Evolutionary conservation across 192 early-diverging fungal genomes (phyloP).

Genomic region (Phycomyces nitens): DNA sequence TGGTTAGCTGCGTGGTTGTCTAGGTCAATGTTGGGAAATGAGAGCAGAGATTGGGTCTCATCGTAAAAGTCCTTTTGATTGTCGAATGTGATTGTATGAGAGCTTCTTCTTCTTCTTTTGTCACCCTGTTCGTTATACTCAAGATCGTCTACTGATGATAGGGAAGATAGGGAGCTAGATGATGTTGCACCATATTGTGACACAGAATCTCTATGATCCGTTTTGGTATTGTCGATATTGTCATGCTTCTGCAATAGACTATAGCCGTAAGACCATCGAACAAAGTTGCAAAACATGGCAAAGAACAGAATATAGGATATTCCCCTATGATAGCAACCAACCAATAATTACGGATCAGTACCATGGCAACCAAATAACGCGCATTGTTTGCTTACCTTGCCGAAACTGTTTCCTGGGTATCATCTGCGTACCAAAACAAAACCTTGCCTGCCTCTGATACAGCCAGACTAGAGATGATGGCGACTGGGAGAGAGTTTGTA

Average conservation of each 20-base stretch:
- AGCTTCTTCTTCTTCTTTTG: too few relatives aligned
- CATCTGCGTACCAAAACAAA: slow-evolving; percentile 39
- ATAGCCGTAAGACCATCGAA: slow-evolving; percentile 78
- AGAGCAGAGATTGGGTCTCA: too few relatives aligned
- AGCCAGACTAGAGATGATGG: slow-evolving; percentile 59
- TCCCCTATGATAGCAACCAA: slow-evolving; percentile 37
- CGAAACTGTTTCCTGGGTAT: slow-evolving; percentile 42
- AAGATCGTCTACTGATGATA: too few relatives aligned
- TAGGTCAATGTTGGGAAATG: too few relatives aligned
- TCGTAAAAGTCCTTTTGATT: too few relatives aligned
- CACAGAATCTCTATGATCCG: background rate
- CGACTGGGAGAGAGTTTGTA: slow-evolving; percentile 71
- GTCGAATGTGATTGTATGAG: too few relatives aligned
- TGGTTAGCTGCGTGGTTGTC: too few relatives aligned
- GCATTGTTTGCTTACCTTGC: too few relatives aligned
- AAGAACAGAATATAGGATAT: slow-evolving; percentile 74
- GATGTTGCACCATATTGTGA: background rate
- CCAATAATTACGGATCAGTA: too few relatives aligned
- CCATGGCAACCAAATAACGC: too few relatives aligned
- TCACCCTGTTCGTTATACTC: too few relatives aligned
- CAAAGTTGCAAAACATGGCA: slow-evolving; percentile 73
- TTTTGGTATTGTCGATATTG: background rate
- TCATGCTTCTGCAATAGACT: slow-evolving; percentile 42
- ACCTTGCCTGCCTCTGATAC: slow-evolving; percentile 46
- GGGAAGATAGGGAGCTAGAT: background rate